Evolutionary conservation across 495 filamentous ascomycete species (phyloP).

Genomic region (Trichoderma reesei): DNA sequence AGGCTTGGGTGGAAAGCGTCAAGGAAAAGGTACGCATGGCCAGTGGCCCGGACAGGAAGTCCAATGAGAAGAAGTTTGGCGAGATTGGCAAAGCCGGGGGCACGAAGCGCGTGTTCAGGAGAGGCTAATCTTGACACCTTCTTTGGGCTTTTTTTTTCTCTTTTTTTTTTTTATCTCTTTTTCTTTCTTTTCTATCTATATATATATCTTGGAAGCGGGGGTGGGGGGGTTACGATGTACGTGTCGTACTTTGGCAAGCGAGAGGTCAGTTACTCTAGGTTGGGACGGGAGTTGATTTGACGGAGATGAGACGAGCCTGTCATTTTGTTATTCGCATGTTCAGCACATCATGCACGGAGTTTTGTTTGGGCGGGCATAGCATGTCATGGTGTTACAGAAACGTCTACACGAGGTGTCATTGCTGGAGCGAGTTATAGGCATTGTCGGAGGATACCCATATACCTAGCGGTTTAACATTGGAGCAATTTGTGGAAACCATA

Average conservation of each 20-base stretch:
- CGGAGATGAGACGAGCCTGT: background rate
- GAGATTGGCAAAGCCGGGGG: constrained; percentile 40
- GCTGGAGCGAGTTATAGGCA: background rate
- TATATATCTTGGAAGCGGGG: background rate
- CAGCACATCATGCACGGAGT: background rate
- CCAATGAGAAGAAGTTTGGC: constrained; percentile 32
- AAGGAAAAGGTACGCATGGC: constrained; percentile 54
- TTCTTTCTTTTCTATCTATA: no score
- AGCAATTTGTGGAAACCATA: background rate
- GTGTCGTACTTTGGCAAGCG: background rate
- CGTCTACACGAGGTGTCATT: constrained; percentile 2
- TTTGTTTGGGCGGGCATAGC: constrained; percentile 7
- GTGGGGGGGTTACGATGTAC: background rate
- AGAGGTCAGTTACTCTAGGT: background rate
- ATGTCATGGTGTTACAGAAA: constrained; percentile 8
- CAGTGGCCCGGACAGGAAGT: constrained; percentile 30
- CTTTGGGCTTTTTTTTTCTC: background rate
- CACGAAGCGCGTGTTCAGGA: constrained; percentile 40
- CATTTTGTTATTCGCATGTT: constrained; percentile 5
- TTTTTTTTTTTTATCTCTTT: background rate
- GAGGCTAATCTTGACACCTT: background rate
- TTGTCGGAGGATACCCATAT: constrained; percentile 5
- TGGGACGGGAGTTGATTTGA: background rate
- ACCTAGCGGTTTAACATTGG: background rate
- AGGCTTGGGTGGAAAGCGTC: constrained; percentile 64